Evolutionary conservation across 2,329 filamentous ascomycete species (phyloP).

Genomic region (Hawksworthiomyces lignivorus): DNA sequence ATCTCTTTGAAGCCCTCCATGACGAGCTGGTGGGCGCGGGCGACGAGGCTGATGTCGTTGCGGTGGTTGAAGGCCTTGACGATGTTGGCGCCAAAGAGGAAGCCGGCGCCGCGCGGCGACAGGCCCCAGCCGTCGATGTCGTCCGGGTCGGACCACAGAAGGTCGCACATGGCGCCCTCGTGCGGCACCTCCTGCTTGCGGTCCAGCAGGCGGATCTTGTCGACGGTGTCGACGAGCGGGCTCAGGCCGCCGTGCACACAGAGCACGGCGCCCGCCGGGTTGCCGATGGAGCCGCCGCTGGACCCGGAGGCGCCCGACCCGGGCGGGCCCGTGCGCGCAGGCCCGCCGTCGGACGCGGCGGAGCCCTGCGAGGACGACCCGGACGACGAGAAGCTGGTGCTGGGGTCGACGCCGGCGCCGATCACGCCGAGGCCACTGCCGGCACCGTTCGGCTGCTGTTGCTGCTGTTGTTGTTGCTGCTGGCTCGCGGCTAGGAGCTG

Average conservation of each 20-base stretch:
- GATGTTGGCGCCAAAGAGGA: slow-evolving; percentile 91
- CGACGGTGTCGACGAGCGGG: slow-evolving; percentile 84
- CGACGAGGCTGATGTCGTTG: slow-evolving; percentile 87
- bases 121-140: slow-evolving; percentile 97
- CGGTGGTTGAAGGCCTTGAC: slow-evolving; percentile 93
- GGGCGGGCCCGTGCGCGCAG: slow-evolving; percentile 57
- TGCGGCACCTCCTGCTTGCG: slow-evolving; percentile 97
- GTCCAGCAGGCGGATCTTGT: slow-evolving; percentile 91
- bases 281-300: slow-evolving; percentile 55
- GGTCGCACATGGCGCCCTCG: slow-evolving; percentile 97
- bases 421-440: slow-evolving; percentile 17
- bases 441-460: not conserved
- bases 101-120: slow-evolving; percentile 87
- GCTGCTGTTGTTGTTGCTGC: slow-evolving; percentile 1
- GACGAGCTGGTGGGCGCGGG: slow-evolving; percentile 90
- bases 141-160: slow-evolving; percentile 96
- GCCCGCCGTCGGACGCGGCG: slow-evolving; percentile 12
- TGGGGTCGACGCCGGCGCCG: slow-evolving; percentile 8
- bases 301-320: slow-evolving; percentile 71
- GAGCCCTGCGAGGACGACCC: slow-evolving; percentile 11
- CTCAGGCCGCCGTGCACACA: slow-evolving; percentile 94
- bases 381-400: slow-evolving; percentile 6
- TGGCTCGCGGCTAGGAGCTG: slow-evolving; percentile 7
- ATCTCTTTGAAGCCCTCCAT: slow-evolving; percentile 99
- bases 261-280: slow-evolving; percentile 73